Conservation (phyloP, 768 basidiomycete genomes). For the Tephrocybe sp. region DNA sequence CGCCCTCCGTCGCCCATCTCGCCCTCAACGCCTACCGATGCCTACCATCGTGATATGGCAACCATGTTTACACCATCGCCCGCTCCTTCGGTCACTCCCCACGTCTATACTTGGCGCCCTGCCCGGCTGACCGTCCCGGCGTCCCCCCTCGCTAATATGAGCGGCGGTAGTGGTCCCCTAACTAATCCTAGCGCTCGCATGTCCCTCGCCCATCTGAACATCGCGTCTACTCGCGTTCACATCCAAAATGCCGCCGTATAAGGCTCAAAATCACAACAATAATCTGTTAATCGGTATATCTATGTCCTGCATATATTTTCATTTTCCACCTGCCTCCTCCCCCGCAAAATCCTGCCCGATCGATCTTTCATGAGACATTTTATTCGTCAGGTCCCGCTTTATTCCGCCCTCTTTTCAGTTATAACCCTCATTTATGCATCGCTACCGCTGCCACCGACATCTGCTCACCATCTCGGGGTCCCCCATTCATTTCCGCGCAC, state of each 20-base stretch:
- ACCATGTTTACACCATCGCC: constrained; percentile 48
- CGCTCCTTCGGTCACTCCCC: constrained; percentile 54
- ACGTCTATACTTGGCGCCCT: constrained; percentile 55
- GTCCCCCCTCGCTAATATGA: constrained; percentile 32
- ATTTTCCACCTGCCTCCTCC: neutral
- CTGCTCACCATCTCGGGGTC: constrained; percentile 6
- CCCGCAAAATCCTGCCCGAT: neutral
- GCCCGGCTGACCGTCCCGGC: constrained; percentile 27
- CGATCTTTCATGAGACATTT: constrained; percentile 1
- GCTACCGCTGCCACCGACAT: constrained; percentile 3
- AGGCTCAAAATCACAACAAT: constrained; percentile 16
- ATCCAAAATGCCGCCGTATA: constrained; percentile 41
- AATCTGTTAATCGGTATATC: constrained; percentile 8
- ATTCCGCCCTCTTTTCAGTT: constrained; percentile 7
- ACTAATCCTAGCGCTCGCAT: constrained; percentile 59
- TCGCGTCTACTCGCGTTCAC: constrained; percentile 42
- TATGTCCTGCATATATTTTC: neutral
- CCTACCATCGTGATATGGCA: constrained; percentile 22
- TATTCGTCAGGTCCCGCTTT: no score
- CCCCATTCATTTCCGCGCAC: constrained; percentile 11
- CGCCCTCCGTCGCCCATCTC: constrained; percentile 29
- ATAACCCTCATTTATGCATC: constrained; percentile 18
- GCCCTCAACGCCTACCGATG: constrained; percentile 26
- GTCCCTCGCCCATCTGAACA: constrained; percentile 54
- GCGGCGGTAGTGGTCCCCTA: constrained; percentile 43